phyloP scores from a whole-genome alignment of 768 basidiomycete species.

The Amanita muscaria region DNA sequence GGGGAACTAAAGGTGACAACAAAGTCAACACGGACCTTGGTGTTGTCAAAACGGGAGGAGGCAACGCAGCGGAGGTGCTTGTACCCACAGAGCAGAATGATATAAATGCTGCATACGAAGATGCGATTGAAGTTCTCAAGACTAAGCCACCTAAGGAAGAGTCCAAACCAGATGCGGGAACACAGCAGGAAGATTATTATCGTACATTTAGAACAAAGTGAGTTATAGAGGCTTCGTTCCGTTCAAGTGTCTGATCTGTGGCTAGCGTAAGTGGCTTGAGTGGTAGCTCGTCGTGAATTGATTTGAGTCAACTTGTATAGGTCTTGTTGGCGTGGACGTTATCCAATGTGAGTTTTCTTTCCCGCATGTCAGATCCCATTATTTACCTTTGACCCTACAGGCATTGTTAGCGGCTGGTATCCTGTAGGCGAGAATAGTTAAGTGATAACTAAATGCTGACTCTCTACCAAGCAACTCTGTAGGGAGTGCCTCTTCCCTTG shows the following conservation, averaged over 20 bases:
- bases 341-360: constrained; percentile 56
- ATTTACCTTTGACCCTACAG: constrained; percentile 24
- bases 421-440: constrained; percentile 36
- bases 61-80: constrained; percentile 79
- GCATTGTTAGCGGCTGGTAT: constrained; percentile 69
- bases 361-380: background rate
- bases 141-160: constrained; percentile 73
- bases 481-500: constrained; percentile 36
- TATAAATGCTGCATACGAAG: constrained; percentile 83
- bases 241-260: constrained; percentile 1
- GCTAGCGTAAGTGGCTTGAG: constrained; percentile 20
- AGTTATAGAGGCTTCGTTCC: constrained; percentile 16
- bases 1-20: constrained; percentile 96
- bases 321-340: constrained; percentile 86
- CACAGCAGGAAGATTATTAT: constrained; percentile 81
- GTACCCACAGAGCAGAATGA: constrained; percentile 86
- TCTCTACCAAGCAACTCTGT: constrained; percentile 33
- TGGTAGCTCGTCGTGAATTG: constrained; percentile 1
- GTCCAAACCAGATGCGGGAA: constrained; percentile 47
- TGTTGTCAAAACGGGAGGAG: constrained; percentile 50
- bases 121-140: constrained; percentile 75
- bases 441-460: background rate
- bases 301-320: constrained; percentile 19
- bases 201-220: constrained; percentile 86
- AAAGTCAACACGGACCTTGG: constrained; percentile 81